A percentile compares a stretch with the other conserved stretches of the same genome.
Conservation (phyloP, 2,329 filamentous ascomycete species). For the Neonectria punicea region DNA sequence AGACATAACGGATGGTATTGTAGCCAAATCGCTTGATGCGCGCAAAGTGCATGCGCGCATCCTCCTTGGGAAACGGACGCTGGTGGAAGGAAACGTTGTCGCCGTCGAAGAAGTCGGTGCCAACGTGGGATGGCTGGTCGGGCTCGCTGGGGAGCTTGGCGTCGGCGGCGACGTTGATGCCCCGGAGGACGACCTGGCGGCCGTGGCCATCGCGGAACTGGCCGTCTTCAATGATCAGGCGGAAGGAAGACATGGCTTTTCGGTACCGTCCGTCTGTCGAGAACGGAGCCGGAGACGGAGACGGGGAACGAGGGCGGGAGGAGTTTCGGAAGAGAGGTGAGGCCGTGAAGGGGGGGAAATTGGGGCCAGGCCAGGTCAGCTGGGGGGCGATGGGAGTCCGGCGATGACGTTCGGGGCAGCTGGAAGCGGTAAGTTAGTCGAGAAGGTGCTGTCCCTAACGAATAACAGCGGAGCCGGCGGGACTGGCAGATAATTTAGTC, state of each 20-base stretch:
- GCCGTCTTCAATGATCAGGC: constrained; percentile 84
- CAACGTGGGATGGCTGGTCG: constrained; percentile 81
- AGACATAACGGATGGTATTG: constrained; percentile 96
- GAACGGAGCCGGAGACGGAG: background rate
- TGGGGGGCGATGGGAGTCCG: constrained; percentile 17
- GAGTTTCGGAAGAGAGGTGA: constrained; percentile 9
- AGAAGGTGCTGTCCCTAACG: background rate
- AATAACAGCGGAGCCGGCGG: constrained; percentile 16
- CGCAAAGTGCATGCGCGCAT: constrained; percentile 87
- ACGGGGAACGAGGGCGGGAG: constrained; percentile 2
- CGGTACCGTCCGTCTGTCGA: background rate
- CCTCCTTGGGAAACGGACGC: constrained; percentile 83
- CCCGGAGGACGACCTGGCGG: constrained; percentile 87
- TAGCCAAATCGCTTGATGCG: constrained; percentile 90
- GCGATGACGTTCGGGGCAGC: constrained; percentile 40
- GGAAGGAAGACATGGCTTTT: constrained; percentile 74
- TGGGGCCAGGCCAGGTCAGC: constrained; percentile 27
- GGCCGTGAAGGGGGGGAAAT: constrained; percentile 25
- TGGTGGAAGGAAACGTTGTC: constrained; percentile 91
- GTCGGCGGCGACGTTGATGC: constrained; percentile 93
- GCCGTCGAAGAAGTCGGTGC: constrained; percentile 87
- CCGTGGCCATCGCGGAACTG: constrained; percentile 84
- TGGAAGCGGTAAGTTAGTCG: constrained; percentile 1
- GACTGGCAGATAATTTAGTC: constrained; percentile 30
- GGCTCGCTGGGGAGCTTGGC: constrained; percentile 88